These are phyloP conservation scores for Tricholoma flavovirens DNA, from an alignment of 768 basidiomycete genomes.

Conservation along the genomic window DNA sequence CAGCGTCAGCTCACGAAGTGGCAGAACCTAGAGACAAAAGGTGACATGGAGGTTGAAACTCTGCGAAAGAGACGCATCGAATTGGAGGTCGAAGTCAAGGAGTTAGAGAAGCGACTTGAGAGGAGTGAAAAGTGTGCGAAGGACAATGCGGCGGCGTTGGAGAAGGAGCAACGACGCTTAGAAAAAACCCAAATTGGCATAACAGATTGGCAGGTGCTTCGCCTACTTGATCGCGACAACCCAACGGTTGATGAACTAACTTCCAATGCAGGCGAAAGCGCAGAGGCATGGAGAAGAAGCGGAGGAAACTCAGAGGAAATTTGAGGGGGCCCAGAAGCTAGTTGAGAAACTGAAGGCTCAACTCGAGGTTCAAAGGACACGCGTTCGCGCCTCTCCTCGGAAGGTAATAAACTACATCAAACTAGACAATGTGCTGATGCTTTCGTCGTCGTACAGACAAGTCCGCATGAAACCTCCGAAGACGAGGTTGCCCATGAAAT, in stretches of 20 bases:
- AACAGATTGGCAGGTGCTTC: slow-evolving; percentile 41
- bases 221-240: not conserved
- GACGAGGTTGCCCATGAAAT: slow-evolving; percentile 2
- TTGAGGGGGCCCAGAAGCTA: slow-evolving; percentile 36
- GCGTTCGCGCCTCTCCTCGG: slow-evolving; percentile 24
- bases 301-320: slow-evolving; percentile 27
- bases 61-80: slow-evolving; percentile 49
- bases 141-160: slow-evolving; percentile 28
- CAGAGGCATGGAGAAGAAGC: slow-evolving; percentile 31
- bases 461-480: not conserved
- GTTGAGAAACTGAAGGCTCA: slow-evolving; percentile 40
- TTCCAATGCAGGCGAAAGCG: slow-evolving; percentile 31
- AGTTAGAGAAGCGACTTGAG: slow-evolving; percentile 35
- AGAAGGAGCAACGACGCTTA: slow-evolving; percentile 38
- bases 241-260: not conserved
- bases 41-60: slow-evolving; percentile 50
- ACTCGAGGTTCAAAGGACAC: slow-evolving; percentile 33
- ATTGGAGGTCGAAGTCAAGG: slow-evolving; percentile 49
- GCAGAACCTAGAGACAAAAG: slow-evolving; percentile 61
- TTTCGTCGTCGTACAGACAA: not conserved
- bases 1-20: slow-evolving; percentile 64
- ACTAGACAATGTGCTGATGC: not conserved
- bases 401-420: slow-evolving; percentile 9
- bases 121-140: slow-evolving; percentile 32
- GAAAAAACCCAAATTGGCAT: slow-evolving; percentile 37